These are phyloP conservation scores for Teunomyces atbi DNA, from an alignment of 805 yeast genomes.

Conservation along the genomic window DNA sequence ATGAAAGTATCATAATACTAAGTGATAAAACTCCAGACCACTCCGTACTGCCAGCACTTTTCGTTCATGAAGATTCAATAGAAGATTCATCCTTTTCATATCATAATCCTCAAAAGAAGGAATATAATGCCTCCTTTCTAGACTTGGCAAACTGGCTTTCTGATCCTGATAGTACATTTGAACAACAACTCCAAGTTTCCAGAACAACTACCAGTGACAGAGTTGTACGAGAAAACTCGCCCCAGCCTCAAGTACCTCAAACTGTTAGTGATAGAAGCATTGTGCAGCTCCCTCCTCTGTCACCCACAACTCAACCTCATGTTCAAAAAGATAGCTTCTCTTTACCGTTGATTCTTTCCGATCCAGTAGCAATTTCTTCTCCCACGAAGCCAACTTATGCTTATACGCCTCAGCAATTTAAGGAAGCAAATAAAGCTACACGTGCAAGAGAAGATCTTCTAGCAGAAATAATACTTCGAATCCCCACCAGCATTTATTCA, in stretches of 20 bases:
- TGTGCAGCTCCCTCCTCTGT: not conserved
- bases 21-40: not conserved
- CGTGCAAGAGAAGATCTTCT: constrained; percentile 51
- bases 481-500: constrained; percentile 29
- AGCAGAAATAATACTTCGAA: constrained; percentile 46
- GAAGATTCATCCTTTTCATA: constrained; percentile 19
- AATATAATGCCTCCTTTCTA: constrained; percentile 8
- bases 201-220: not conserved
- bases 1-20: not conserved
- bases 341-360: not conserved
- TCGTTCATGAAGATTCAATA: constrained; percentile 10
- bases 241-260: not conserved
- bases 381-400: not conserved
- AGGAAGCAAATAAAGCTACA: constrained; percentile 32
- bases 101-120: constrained; percentile 2
- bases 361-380: not conserved
- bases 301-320: not conserved
- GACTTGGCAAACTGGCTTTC: constrained; percentile 24
- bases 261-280: no score
- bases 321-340: not conserved
- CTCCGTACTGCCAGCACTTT: not conserved
- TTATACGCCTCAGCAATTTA: constrained; percentile 29
- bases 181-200: not conserved
- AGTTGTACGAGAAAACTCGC: not conserved
- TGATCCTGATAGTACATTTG: constrained; percentile 7